Evolutionary conservation across 345 rosid species (phyloP), one percentile per base, ranked within the genome.

Genomic region (Turnera subulata): DNA sequence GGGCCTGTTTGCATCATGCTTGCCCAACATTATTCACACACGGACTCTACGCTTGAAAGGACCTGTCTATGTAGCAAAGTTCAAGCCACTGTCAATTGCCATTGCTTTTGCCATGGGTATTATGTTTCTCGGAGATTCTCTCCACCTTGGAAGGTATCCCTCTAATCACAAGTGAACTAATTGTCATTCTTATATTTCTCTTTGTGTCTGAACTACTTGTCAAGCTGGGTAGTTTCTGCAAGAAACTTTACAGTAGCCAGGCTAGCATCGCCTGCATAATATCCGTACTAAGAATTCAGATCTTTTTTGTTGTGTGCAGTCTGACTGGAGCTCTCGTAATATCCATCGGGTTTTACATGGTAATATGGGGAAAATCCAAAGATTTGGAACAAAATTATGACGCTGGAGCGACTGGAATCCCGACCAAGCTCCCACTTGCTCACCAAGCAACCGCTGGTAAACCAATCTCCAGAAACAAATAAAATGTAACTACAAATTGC

Each of bases 301-400:
- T 37, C 18, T 21, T 1, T 59, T 52, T 45, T 57, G 23, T 40
- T 6, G 46, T 47, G 42, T 53, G 56, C 81, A 87, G 97, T 56
- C 65, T 87, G 14, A 65, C 83, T 4, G 97, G 98, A 23, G 95
- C 96, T 47, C 71, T 76, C 1, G 66, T 81, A 17, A 88, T 91
- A 67, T 79, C 96, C 1, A 33, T 81, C 0, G 96, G 98, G 50
- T 91, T 91, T 56, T 88, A 88, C 46, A 84, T 82, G 2, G 89
- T 88, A 23, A 84, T 91, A 83, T 91, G 98, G 98, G 96, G 98
- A 11, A 88, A 91, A 72, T 65, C 80, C 7, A 85, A 82, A 60
- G 94, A 91, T n/a, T n/a, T n/a, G 63, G 88, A 74, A 25, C 56
- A 74, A 52, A 69, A n/a, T n/a, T n/a, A n/a, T n/a, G n/a, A n/a